A percentile compares a stretch with the other conserved stretches of the same genome.
phyloP scores from a whole-genome alignment of 2,329 filamentous ascomycete genomes.

The Penicillium palitans region DNA sequence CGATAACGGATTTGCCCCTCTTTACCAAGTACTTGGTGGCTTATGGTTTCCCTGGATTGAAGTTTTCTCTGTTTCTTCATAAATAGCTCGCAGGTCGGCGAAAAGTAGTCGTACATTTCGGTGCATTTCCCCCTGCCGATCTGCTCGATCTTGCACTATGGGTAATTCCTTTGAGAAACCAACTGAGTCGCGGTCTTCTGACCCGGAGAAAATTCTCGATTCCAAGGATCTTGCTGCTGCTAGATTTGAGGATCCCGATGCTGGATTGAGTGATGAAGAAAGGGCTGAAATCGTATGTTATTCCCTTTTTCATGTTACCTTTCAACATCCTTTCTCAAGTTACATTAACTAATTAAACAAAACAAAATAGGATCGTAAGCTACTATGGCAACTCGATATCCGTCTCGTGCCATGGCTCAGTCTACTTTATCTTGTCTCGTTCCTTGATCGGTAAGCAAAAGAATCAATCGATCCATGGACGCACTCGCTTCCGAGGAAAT shows the following conservation, averaged over 20 bases:
- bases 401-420: conserved; percentile 50
- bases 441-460: conserved; percentile 38
- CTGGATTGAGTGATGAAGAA: conserved; percentile 64
- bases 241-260: conserved; percentile 58
- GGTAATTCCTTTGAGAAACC: conserved; percentile 11
- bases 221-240: conserved; percentile 16
- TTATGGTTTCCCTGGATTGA: too few species aligned
- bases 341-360: neutral
- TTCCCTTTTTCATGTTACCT: neutral
- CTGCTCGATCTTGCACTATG: conserved; percentile 11
- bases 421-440: conserved; percentile 47
- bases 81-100: neutral
- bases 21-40: neutral
- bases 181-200: conserved; percentile 16
- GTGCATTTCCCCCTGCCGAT: neutral
- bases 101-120: neutral
- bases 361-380: conserved; percentile 41
- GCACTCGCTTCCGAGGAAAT: neutral
- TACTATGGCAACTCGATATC: conserved; percentile 49
- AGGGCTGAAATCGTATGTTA: conserved; percentile 59
- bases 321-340: too few species aligned
- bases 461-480: too few species aligned
- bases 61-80: neutral
- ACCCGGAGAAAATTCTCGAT: conserved; percentile 22
- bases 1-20: conserved; percentile 8